Percentiles rank a stretch among this genome's conserved stretches.
Conservation (phyloP, 2,329 filamentous ascomycete genomes). For the Phoma sp. region DNA sequence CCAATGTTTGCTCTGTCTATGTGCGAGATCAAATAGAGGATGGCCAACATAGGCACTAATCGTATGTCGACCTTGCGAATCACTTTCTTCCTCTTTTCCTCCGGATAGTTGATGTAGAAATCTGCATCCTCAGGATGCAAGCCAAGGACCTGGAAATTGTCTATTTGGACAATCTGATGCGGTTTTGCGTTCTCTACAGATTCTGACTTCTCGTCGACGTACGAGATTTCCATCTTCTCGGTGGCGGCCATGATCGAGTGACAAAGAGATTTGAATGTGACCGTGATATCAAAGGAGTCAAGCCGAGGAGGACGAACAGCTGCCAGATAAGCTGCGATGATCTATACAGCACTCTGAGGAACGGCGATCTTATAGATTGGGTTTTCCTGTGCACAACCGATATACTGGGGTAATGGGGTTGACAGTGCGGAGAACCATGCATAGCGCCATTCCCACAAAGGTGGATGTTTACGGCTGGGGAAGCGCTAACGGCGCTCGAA, state of each 20-base stretch:
- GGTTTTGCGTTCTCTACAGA: constrained; percentile 24
- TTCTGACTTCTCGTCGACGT: constrained; percentile 29
- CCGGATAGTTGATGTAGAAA: constrained; percentile 28
- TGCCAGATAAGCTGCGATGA: not conserved
- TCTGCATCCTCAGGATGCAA: constrained; percentile 30
- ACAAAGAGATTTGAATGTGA: too few relatives aligned
- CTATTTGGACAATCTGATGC: constrained; percentile 33
- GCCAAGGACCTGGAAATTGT: constrained; percentile 34
- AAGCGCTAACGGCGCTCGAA: not conserved
- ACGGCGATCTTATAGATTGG: constrained; percentile 9
- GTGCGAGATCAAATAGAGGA: constrained; percentile 52
- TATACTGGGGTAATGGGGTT: not conserved
- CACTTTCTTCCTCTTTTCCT: constrained; percentile 57
- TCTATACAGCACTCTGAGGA: not conserved
- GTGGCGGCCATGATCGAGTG: constrained; percentile 15
- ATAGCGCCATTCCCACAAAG: not conserved
- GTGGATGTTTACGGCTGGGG: not conserved
- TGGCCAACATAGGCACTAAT: constrained; percentile 47
- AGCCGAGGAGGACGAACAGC: too few relatives aligned
- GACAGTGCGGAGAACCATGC: constrained; percentile 10
- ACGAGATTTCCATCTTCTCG: constrained; percentile 33
- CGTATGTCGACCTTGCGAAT: constrained; percentile 36
- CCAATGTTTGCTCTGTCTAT: constrained; percentile 70
- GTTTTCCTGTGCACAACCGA: not conserved
- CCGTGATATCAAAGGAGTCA: not conserved